phyloP scores from a whole-genome alignment of 1,139 yeast genomes.

The Hemisphaericaspora xylofermentans region DNA sequence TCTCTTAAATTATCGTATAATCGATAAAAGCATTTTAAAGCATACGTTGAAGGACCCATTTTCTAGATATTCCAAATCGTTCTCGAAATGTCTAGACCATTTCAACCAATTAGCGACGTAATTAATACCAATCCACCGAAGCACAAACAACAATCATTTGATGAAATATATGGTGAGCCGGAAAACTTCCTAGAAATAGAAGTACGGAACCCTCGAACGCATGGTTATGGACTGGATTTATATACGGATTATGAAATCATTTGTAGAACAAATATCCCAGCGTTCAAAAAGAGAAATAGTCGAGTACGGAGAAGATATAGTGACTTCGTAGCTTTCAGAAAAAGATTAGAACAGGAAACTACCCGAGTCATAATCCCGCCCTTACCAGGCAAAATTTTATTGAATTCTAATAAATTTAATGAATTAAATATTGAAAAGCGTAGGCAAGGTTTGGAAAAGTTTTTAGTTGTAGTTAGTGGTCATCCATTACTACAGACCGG shows the following conservation, averaged over 20 bases:
- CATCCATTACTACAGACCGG: conserved; percentile 94
- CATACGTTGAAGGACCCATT: too few species aligned
- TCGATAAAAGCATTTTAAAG: too few species aligned
- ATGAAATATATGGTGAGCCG: conserved; percentile 89
- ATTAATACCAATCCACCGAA: conserved; percentile 34
- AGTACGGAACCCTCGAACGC: conserved; percentile 79
- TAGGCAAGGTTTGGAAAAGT: conserved; percentile 79
- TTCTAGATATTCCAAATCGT: not conserved
- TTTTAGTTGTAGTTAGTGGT: conserved; percentile 79
- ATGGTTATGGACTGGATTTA: conserved; percentile 64
- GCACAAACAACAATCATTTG: conserved; percentile 64
- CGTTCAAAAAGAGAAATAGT: conserved; percentile 66
- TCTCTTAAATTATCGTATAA: too few species aligned
- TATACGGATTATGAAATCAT: conserved; percentile 91
- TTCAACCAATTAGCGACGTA: conserved; percentile 48
- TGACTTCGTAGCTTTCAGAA: conserved; percentile 82
- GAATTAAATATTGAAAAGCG: conserved; percentile 84
- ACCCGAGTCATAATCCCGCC: conserved; percentile 80
- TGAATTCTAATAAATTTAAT: conserved; percentile 70
- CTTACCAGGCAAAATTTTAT: conserved; percentile 80
- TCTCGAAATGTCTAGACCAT: conserved; percentile 37
- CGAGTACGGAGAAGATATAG: conserved; percentile 83
- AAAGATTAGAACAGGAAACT: conserved; percentile 71
- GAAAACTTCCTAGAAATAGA: conserved; percentile 93
- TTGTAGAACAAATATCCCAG: conserved; percentile 85